Base-by-base conservation (phyloP, 257 asterid genomes). In the Solanum medicagineum region DNA sequence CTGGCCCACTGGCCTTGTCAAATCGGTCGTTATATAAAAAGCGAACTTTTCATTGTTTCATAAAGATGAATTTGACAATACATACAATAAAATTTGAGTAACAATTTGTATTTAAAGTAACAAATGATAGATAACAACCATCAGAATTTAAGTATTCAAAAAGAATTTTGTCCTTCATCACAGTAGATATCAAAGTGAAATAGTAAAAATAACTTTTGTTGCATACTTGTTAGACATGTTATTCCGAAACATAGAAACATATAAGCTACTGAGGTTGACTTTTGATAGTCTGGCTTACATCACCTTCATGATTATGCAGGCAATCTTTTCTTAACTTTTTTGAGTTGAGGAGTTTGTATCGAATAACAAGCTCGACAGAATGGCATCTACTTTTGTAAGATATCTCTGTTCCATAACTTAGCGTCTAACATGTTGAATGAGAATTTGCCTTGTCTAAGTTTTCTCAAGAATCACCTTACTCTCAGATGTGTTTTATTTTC, bases 331-430 rank as follows among this genome's bases (percentile, higher is more conserved):
- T 74, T 2, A 45, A 7, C 29, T 56, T 15, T 8, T 40, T 40
- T 68, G 81, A 49, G 79, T 83, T 44, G 75, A 83, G 85, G 75
- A 17, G 51, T 65, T 62, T 62, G 49, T 71, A 54, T 60, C 56
- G 19, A 12, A 45, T 10, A 49, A 65, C 81, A 32, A 83, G 81
- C 66, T 77, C 36, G 29, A 73, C 59, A 85, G 63, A 81, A 91
- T 91, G 93, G 89, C 93, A 85, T 91, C 91, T 49, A n/a, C 85
- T 15, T 81, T 56, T 73, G 93, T 91, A 86, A 89, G 91, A 80
- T 81, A 83, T 77, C 59, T 63, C 59, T n/a, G 53, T 57, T 24
- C 29, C 53, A 4, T 70, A 59, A 47, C 55, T 16, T 8, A 16
- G 36, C 24, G 17, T 24, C 59, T 60, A 42, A 69, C 62, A 54